Evolutionary conservation across 2,329 filamentous ascomycete species (phyloP), one percentile per base, ranked within the genome.

Genomic region (Decorospora gaudefroyi): DNA sequence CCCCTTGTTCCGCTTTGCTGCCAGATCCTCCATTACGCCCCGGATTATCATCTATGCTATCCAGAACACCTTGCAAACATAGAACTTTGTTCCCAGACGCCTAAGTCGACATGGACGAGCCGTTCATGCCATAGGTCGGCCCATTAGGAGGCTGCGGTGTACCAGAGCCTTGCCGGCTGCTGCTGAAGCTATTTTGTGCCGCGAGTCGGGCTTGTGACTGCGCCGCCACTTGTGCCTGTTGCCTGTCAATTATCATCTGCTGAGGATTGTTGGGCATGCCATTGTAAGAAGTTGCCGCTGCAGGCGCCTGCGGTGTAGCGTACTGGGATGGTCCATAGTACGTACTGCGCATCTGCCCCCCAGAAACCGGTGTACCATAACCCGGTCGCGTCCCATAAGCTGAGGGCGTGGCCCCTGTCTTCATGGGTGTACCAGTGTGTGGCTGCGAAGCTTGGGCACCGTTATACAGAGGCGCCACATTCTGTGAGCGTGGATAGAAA

Each of bases 401-500:
- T n/a, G 62, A 42, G n/a, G 60, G 61, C 15, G 55, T 43, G 17
- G 56, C 47, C 16, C 46, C 58, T 9, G 53, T 50, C 40, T 72
- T 72, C n/a, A 72, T 55, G 3, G 69, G 69, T n/a, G 68, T 70
- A 1, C 41, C 63, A 19, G 60, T 69, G 26, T 64, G 67, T 35
- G 57, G 52, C 34, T 67, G 67, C 6, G 62, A 58, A 34, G 60
- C 64, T 13, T 55, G 62, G 4, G 48, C 50, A 3, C 59, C 46
- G 13, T 50, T 59, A 39, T 69, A 70, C 55, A 68, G 62, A 2
- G 66, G 62, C 5, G 65, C 61, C 5, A 63, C 61, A 26, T 62
- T 65, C 28, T 67, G 64, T 12, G 67, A 59, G 12, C 67, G 60
- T 25, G 64, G 64, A 18, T 62, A 64, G 48, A 65, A 72, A 9